Conservation (phyloP, 768 basidiomycete species). For the Suillus lakei region DNA sequence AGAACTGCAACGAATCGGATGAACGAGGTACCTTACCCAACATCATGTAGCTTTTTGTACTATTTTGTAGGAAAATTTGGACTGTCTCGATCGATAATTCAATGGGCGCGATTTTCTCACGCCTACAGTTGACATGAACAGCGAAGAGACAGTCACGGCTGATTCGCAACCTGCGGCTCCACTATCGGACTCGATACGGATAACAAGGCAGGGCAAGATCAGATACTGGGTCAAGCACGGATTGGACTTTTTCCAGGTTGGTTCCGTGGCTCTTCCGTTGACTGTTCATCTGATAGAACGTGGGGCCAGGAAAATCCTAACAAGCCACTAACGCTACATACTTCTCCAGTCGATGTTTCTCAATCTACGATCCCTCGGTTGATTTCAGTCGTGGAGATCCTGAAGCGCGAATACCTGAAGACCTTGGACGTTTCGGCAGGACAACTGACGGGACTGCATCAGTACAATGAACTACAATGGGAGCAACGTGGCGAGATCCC, state of each 20-base stretch:
- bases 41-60: too few relatives aligned
- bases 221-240: conserved; percentile 55
- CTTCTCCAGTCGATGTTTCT: conserved; percentile 48
- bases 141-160: not conserved
- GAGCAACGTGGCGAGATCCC: conserved; percentile 35
- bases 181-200: conserved; percentile 46
- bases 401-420: conserved; percentile 80
- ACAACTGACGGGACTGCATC: conserved; percentile 63
- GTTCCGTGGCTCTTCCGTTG: conserved; percentile 19
- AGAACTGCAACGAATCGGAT: not conserved
- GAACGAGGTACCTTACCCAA: not conserved
- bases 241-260: conserved; percentile 57
- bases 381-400: conserved; percentile 80
- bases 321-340: conserved; percentile 60
- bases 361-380: conserved; percentile 59
- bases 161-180: not conserved
- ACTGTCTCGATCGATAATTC: not conserved
- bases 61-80: not conserved
- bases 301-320: conserved; percentile 49
- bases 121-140: not conserved
- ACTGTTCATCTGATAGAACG: conserved; percentile 5
- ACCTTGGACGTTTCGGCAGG: conserved; percentile 47
- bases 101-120: not conserved
- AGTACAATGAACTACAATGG: conserved; percentile 74
- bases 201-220: conserved; percentile 62